Conservation (phyloP, 2,329 filamentous ascomycete genomes). For the Mollisiaceae sp. region DNA sequence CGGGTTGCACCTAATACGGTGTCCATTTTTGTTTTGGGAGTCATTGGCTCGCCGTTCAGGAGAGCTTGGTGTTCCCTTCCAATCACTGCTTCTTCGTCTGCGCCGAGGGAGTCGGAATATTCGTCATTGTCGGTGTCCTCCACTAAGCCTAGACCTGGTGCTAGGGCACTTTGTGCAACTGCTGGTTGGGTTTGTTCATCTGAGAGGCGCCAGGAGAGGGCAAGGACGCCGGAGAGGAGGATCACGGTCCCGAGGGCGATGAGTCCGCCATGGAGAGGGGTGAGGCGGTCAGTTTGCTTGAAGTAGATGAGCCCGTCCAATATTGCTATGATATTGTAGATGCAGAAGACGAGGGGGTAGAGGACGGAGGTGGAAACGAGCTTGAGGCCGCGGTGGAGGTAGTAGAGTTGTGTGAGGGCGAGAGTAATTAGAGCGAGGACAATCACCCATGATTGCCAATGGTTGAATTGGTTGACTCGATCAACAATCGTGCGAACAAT, state of each 20-base stretch:
- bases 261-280: conserved; percentile 74
- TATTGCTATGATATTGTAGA: conserved; percentile 99
- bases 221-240: conserved; percentile 84
- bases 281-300: conserved; percentile 81
- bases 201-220: conserved; percentile 90
- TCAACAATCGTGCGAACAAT: conserved; percentile 86
- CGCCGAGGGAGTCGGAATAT: conserved; percentile 55
- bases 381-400: conserved; percentile 90
- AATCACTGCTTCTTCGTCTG: conserved; percentile 42
- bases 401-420: conserved; percentile 91
- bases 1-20: conserved; percentile 39
- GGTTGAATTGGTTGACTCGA: conserved; percentile 88
- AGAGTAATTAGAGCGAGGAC: conserved; percentile 79
- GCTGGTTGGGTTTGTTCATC: conserved; percentile 70
- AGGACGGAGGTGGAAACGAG: conserved; percentile 93
- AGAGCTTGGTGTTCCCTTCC: conserved; percentile 40
- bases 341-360: conserved; percentile 96
- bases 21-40: conserved; percentile 40
- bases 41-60: conserved; percentile 39
- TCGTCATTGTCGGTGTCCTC: conserved; percentile 67
- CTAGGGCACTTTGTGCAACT: conserved; percentile 70
- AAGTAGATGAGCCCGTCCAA: conserved; percentile 98
- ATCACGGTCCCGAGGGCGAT: conserved; percentile 88
- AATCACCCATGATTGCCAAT: conserved; percentile 94
- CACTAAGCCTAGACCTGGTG: conserved; percentile 82